Base-by-base conservation (phyloP, 371 early-diverging fungal species). In the Dinochytrium kinnereticum region DNA sequence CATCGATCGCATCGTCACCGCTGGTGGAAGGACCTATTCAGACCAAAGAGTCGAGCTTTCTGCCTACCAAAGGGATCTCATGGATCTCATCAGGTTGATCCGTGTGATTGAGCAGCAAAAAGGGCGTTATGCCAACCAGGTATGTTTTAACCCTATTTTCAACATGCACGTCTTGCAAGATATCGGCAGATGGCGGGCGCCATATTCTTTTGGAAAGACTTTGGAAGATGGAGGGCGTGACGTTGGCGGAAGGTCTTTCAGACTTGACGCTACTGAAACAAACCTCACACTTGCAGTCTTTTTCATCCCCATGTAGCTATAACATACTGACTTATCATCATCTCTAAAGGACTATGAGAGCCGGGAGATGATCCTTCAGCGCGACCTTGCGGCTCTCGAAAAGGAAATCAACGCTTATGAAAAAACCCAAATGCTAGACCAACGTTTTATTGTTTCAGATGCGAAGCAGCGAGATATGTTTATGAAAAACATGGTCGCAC, bases 381-480 rank as follows among this genome's bases (percentile, higher is more conserved):
- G 64, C 5, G 64, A 33, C 7, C 64, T 61, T 26, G 55, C 55
- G 5, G n/a, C 26, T 53, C 26, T 53, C 5, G 55, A 13, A 10
- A 10, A 15, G 28, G 36, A 61, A 17, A 34, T 61, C 24, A 31
- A 31, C 19, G 7, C 64, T 28, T 28, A 33, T 61, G 36, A 61
- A 61, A 24, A 61, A 3, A 13, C 3, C 10, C 34, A 34, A 36
- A 31, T 61, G 33, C 36, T 31, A 15, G 64, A 38, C 34, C 64
- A 61, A 36, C 33, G 64, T 17, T 61, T 30, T 24, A 28, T 61
- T 38, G 3, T 61, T 3, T 61, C 64, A 3, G 64, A 61, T 31
- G 3, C 64, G 34, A 61, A 61, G 64, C 33, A 61, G 19, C 33
- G 38, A 15, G 64, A 61, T 34, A 61, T 61, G 64, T 61, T 61